Base-by-base conservation (phyloP, 257 asterid genomes). In the Cruciata laevipes region DNA sequence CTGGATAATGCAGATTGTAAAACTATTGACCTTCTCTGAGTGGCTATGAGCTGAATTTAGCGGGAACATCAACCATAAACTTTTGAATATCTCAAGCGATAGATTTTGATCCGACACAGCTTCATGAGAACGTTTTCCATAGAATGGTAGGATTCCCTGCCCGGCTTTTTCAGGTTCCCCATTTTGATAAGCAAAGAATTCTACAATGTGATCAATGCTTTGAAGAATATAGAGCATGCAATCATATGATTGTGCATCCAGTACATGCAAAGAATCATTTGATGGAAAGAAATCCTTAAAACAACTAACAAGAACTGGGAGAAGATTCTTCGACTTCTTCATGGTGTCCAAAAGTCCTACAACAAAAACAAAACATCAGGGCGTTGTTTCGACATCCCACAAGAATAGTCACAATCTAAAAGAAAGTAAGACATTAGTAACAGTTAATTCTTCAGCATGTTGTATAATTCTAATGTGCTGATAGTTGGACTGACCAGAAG, bases 11-110 rank as follows among this genome's bases (percentile, higher is more conserved):
- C 6, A 30, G 18, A 27, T 12, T 25, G 16, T 23, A 10, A 42
- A 49, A 49, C 9, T 51, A 30, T 25, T 20, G 25, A 66, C 70
- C 70, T 66, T 66, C 27, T 49, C 63, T 20, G 40, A 17, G 42
- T 32, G 32, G 60, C 3, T 24, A 32, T 59, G 49, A 66, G 42
- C 6, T 49, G 61, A 25, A 67, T 90, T 86, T 58, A 90, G 85
- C 71, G 99, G 99, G 68, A 85, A 93, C 73, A 75, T 80, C 63
- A 74, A 88, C 97, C 99, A 93, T 69, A 93, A 73, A 82, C 84
- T 90, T 83, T 83, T 84, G 14, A 93, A 73, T 23, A 73, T 72
- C 65, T 68, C 65, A 0, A 83, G 81, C 53, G 91, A 81, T 51
- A 90, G 60, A 71, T 74, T 66, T 27, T 77, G 85, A 69, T 70